phyloP scores from a whole-genome alignment of 2,329 filamentous ascomycete genomes.

The Colletotrichum sp. region DNA sequence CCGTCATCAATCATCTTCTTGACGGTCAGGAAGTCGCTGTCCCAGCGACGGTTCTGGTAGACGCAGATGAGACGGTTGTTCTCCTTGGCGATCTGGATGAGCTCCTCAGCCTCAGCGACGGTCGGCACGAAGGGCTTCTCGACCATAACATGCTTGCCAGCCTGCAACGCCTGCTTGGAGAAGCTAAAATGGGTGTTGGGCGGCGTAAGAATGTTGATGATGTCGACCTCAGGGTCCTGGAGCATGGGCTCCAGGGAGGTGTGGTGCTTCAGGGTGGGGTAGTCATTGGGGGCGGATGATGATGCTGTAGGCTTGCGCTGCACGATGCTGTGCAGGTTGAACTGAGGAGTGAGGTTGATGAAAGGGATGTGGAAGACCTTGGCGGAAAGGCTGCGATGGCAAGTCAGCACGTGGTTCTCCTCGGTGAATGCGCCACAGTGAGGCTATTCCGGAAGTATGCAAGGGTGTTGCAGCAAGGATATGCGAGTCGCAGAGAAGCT shows the following conservation, averaged over 20 bases:
- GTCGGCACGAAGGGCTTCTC: conserved; percentile 86
- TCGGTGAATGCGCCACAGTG: not conserved
- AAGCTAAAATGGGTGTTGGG: conserved; percentile 74
- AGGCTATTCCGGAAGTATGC: not conserved
- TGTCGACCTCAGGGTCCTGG: conserved; percentile 67
- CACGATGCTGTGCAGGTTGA: conserved; percentile 76
- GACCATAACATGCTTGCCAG: conserved; percentile 78
- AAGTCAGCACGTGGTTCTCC: conserved; percentile 16
- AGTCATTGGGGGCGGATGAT: conserved; percentile 73
- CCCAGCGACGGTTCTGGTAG: conserved; percentile 81
- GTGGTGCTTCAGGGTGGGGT: conserved; percentile 70
- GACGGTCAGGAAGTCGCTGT: conserved; percentile 77
- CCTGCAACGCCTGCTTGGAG: conserved; percentile 67
- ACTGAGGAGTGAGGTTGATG: conserved; percentile 65
- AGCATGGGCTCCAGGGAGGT: conserved; percentile 67
- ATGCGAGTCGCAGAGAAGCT: not conserved
- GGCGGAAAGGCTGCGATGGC: conserved; percentile 58
- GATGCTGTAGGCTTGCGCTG: conserved; percentile 73
- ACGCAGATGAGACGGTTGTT: conserved; percentile 63
- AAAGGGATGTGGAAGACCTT: conserved; percentile 88
- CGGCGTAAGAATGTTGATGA: conserved; percentile 75
- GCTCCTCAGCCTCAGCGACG: conserved; percentile 67
- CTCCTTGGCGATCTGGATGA: conserved; percentile 60
- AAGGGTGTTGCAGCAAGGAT: not conserved
- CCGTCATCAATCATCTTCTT: conserved; percentile 64